Evolutionary conservation across 2,329 filamentous ascomycete species (phyloP).

Genomic region (Sporothrix pallida): DNA sequence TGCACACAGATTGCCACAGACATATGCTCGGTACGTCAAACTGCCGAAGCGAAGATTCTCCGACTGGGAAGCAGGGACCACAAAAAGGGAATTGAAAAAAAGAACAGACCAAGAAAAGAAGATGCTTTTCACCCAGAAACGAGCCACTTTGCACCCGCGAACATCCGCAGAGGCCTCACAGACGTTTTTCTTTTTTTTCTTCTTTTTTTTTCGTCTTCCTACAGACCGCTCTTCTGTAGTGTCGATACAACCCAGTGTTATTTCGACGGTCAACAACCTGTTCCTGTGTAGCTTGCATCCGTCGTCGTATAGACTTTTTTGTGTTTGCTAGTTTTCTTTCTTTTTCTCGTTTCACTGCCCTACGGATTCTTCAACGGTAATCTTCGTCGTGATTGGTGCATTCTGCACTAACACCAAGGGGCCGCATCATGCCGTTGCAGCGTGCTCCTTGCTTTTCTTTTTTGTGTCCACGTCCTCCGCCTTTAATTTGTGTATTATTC

Average conservation of each 20-base stretch:
- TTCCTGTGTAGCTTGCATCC: neutral
- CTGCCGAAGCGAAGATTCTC: conserved; percentile 5
- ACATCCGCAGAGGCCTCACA: conserved; percentile 14
- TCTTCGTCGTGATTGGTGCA: neutral
- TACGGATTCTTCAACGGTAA: neutral
- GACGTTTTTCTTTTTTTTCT: neutral
- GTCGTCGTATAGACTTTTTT: neutral
- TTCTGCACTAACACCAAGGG: neutral
- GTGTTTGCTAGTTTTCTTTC: neutral
- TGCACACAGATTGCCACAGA: neutral
- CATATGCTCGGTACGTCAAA: neutral
- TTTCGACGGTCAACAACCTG: neutral
- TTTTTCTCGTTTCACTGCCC: neutral
- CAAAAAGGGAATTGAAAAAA: neutral
- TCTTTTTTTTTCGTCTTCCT: neutral
- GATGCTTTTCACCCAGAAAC: conserved; percentile 26
- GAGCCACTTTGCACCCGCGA: conserved; percentile 26
- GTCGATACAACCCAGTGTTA: neutral
- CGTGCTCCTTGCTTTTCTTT: neutral
- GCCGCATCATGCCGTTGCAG: neutral
- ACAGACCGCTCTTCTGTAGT: conserved; percentile 4
- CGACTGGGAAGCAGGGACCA: neutral
- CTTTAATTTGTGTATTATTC: neutral
- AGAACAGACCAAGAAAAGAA: conserved; percentile 18
- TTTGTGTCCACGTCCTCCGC: neutral